These are phyloP conservation scores for Talaromyces proteolyticus DNA, from an alignment of 495 filamentous ascomycete genomes.

Conservation along the genomic window DNA sequence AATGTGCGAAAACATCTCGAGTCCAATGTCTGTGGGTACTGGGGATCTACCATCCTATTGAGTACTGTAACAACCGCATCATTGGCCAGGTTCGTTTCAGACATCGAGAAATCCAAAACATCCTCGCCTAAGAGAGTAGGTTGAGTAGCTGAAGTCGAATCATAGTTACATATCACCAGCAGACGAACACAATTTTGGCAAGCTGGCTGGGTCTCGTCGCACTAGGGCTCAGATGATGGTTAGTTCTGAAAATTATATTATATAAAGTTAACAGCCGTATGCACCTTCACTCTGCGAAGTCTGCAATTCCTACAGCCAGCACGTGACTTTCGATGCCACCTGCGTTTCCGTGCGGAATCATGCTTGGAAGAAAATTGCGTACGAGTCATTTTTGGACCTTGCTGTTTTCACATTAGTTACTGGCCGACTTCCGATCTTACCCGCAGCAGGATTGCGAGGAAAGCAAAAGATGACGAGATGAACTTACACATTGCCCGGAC, in stretches of 20 bases:
- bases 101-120: slow-evolving; percentile 12
- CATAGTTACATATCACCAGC: slow-evolving; percentile 29
- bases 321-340: slow-evolving; percentile 30
- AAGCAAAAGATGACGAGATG: too few relatives aligned
- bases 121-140: slow-evolving; percentile 11
- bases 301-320: slow-evolving; percentile 34
- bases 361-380: too few relatives aligned
- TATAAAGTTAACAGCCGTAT: too few relatives aligned
- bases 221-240: too few relatives aligned
- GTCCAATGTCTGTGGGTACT: background rate
- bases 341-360: slow-evolving; percentile 13
- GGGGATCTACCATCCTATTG: background rate
- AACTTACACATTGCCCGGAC: too few relatives aligned
- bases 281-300: slow-evolving; percentile 31
- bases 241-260: too few relatives aligned
- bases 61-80: background rate
- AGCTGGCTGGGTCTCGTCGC: background rate
- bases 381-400: too few relatives aligned
- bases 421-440: too few relatives aligned
- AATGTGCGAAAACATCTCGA: background rate
- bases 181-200: background rate
- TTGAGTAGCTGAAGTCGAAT: slow-evolving; percentile 7
- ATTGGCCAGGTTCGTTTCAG: background rate
- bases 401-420: too few relatives aligned
- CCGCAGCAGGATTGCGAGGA: too few relatives aligned